phyloP scores from a whole-genome alignment of 2,329 filamentous ascomycete genomes.

The Penicillium hesseltinei region DNA sequence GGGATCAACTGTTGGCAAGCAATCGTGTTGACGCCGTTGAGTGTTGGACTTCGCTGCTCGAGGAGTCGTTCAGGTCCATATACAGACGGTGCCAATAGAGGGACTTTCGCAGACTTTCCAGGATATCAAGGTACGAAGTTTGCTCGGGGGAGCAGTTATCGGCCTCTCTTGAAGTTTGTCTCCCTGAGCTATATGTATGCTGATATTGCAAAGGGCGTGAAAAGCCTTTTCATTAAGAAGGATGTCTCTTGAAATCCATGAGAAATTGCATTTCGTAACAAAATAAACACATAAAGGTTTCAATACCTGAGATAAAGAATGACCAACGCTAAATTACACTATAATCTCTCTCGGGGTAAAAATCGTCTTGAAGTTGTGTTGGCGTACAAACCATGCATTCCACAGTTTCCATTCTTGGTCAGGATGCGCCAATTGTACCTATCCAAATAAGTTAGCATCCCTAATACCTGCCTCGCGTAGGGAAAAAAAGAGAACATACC shows the following conservation, averaged over 20 bases:
- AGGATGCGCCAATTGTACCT: neutral
- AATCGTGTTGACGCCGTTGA: neutral
- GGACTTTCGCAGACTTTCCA: neutral
- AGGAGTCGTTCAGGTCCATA: neutral
- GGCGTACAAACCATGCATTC: conserved; percentile 1
- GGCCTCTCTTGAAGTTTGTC: neutral
- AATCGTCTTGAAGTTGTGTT: neutral
- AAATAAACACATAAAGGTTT: neutral
- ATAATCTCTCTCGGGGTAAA: neutral
- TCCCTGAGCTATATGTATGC: too few species aligned
- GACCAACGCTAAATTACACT: neutral
- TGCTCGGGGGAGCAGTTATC: neutral
- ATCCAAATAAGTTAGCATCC: neutral
- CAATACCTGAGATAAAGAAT: neutral
- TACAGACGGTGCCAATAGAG: neutral
- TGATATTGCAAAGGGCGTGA: too few species aligned
- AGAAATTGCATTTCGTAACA: neutral
- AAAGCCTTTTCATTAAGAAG: neutral
- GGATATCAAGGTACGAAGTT: neutral
- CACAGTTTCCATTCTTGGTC: conserved; percentile 1
- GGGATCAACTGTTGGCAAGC: neutral
- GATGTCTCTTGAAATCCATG: too few species aligned
- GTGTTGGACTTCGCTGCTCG: neutral
- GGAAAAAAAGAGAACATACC: neutral
- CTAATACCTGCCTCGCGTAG: too few species aligned